Evolutionary conservation across 371 early-diverging fungal genomes (phyloP), one percentile per base, ranked within the genome.

Genomic region (Nematocida sp.): DNA sequence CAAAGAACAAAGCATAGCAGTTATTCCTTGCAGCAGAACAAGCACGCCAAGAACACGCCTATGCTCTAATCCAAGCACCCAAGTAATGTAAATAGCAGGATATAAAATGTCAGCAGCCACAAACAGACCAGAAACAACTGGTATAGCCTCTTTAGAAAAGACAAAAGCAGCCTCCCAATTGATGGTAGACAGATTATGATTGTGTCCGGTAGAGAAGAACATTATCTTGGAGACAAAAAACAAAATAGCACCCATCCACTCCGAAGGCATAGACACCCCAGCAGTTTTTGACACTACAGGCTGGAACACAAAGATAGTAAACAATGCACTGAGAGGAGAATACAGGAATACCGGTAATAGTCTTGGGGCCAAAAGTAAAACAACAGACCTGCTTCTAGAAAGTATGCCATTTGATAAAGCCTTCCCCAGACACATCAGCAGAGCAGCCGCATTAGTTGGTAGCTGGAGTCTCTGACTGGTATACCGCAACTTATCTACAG

Each of bases 91-190:
- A 5, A 57, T 27, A 35, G 15, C 54, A 19, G 67, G 67, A n/a
- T 57, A 21, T 57, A 66, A 47, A 19, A 66, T 9, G 46, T 66
- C 67, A 9, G 31, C 3, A 54, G 21, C 34, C 7, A 66, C 67
- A 25, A 66, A 41, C 4, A 35, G 34, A 3, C 25, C 54, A 57
- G 67, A 66, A 3, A 66, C 34, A 9, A 17, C 67, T 21, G 67
- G 67, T 41, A 54, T 34, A 31, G 25, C 25, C 27, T 66, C 57
- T 29, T 19, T 57, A 17, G 57, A 34, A 41, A 66, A 66, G 9
- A 66, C 35, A 45, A 66, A 66, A 19, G 67, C 67, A 23, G 67
- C 54, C 54, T 66, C 67, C 67, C 67, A 66, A 43, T 66, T 66
- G 32, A 66, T 66, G n/a, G 67, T 38, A 17, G 67, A 66, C n/a